Evolutionary conservation across 2,329 filamentous ascomycete species (phyloP).

Genomic region (Arthrobotrys megalospora): DNA sequence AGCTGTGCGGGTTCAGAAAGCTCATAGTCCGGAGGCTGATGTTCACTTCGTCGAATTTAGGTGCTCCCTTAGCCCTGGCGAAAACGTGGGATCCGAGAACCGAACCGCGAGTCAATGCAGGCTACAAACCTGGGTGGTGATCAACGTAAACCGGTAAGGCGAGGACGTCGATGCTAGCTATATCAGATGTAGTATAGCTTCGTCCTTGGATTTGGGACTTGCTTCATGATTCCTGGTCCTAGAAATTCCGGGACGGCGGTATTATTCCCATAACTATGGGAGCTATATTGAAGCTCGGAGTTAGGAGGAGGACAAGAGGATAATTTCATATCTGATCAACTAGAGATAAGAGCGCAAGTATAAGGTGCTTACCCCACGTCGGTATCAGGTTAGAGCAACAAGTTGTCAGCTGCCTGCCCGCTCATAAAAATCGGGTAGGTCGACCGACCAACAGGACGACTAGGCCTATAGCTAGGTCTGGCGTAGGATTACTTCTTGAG

Average conservation of each 20-base stretch:
- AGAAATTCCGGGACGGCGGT: conserved; percentile 30
- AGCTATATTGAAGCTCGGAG: background rate
- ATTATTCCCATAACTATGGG: conserved; percentile 16
- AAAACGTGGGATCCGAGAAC: conserved; percentile 48
- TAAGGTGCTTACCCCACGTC: no score
- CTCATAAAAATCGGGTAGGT: no score
- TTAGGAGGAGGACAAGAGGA: background rate
- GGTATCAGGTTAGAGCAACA: no score
- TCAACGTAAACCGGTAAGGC: background rate
- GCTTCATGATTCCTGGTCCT: background rate
- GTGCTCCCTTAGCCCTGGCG: background rate
- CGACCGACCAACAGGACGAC: no score
- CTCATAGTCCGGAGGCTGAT: conserved; percentile 9
- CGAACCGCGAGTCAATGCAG: conserved; percentile 17
- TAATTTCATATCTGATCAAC: background rate
- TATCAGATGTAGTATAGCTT: conserved; percentile 29
- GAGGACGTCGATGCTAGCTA: background rate
- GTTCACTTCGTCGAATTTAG: background rate
- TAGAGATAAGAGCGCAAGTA: background rate
- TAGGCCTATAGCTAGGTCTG: no score
- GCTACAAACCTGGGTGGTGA: conserved; percentile 4
- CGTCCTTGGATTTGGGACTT: conserved; percentile 4
- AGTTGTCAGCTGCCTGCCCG: no score
- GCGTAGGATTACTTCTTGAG: no score
- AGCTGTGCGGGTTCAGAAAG: background rate